A percentile compares a stretch with the other conserved stretches of the same genome.
These are phyloP conservation scores for Raphidocelis subcapitata DNA, from an alignment of 139 green algal genomes.

Conservation along the genomic window DNA sequence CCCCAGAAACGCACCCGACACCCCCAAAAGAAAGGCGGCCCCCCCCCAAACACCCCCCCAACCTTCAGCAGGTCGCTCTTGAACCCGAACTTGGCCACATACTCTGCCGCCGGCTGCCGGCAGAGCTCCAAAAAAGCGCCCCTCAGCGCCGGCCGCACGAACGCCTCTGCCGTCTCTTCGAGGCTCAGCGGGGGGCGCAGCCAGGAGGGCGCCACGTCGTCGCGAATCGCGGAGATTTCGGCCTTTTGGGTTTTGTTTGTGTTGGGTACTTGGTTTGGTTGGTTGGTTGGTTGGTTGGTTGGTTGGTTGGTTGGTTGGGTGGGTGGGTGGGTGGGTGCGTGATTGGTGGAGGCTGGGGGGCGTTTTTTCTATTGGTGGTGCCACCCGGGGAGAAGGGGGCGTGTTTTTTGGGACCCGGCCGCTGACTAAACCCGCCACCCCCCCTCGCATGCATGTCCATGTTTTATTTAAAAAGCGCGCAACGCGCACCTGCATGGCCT, in stretches of 20 bases:
- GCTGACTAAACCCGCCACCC: no score
- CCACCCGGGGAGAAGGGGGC: no score
- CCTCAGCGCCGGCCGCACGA: conserved; percentile 44
- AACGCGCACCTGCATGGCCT: conserved; percentile 30
- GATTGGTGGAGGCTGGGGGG: no score
- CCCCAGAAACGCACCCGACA: no score
- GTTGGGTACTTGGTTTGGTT: neutral
- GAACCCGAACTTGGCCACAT: conserved; percentile 61
- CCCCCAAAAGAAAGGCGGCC: no score
- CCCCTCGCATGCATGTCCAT: no score
- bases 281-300: neutral
- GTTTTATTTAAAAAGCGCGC: no score
- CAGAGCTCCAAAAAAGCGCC: conserved; percentile 50
- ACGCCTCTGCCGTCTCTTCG: conserved; percentile 51
- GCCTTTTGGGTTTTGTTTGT: conserved; percentile 10
- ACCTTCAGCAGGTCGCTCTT: conserved; percentile 38
- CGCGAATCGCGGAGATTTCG: conserved; percentile 41
- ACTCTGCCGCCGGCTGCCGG: conserved; percentile 31
- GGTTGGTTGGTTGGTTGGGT: no score
- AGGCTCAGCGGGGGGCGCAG: conserved; percentile 40
- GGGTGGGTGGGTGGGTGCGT: no score
- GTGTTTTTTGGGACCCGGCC: no score
- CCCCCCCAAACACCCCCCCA: no score
- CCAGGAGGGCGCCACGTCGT: conserved; percentile 42
- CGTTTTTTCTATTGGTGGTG: no score